Conservation (phyloP, 352 stramenopile genomes). For the Phytophthora rubi region DNA sequence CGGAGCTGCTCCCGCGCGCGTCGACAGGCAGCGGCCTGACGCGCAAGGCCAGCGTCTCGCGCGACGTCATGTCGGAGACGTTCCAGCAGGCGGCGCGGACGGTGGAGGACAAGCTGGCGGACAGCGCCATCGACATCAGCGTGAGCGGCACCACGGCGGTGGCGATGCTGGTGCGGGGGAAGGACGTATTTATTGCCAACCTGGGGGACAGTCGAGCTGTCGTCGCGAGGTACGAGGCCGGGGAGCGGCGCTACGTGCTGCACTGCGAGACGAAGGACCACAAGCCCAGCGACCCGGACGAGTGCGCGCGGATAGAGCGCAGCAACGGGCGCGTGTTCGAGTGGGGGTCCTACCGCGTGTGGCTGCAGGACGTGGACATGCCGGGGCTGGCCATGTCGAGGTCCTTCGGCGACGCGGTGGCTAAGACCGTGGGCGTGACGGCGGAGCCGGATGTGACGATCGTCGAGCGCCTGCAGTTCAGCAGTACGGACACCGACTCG, state of each 20-base stretch:
- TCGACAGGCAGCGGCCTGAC: conserved; percentile 3
- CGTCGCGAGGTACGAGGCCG: conserved; percentile 47
- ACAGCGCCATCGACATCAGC: conserved; percentile 69
- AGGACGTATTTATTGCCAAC: conserved; percentile 75
- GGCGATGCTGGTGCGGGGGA: conserved; percentile 60
- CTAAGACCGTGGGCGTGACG: conserved; percentile 81
- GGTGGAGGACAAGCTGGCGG: conserved; percentile 51
- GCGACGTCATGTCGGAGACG: conserved; percentile 52
- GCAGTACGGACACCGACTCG: conserved; percentile 5
- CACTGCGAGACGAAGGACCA: conserved; percentile 79
- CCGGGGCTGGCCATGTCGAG: conserved; percentile 86
- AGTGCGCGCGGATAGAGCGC: conserved; percentile 70
- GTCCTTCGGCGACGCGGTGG: conserved; percentile 80
- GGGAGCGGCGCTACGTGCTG: conserved; percentile 49
- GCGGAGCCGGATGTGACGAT: conserved; percentile 66
- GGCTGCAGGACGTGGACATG: conserved; percentile 87
- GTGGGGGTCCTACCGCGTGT: conserved; percentile 80
- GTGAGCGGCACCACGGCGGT: conserved; percentile 83
- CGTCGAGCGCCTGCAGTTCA: conserved; percentile 48
- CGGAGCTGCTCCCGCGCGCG: conserved; percentile 29
- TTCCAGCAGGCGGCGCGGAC: conserved; percentile 55
- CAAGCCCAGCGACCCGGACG: conserved; percentile 75
- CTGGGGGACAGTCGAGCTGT: conserved; percentile 78
- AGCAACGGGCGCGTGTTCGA: conserved; percentile 85
- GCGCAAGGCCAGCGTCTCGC: conserved; percentile 36